A percentile compares a stretch with the other conserved stretches of the same genome.
phyloP scores from a whole-genome alignment of 202 grass and related monocot species.

The Saccharum hybrid region DNA sequence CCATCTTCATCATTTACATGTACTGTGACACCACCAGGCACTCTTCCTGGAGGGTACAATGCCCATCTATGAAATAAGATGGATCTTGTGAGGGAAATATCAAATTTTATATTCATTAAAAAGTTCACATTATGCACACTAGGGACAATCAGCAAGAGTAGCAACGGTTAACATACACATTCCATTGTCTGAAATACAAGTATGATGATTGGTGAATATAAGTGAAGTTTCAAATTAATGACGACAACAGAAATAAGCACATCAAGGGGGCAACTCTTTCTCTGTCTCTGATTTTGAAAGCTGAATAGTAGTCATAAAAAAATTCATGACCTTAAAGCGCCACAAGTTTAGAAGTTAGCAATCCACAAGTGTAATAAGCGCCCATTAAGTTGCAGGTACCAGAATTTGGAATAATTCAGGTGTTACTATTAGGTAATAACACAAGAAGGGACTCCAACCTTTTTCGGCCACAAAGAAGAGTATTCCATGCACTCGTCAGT shows the following conservation, averaged over 20 bases:
- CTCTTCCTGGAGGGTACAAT: slow-evolving; percentile 92
- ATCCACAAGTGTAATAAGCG: background rate
- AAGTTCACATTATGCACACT: background rate
- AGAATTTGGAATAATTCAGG: background rate
- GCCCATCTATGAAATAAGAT: slow-evolving; percentile 81
- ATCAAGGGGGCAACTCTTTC: slow-evolving; percentile 14
- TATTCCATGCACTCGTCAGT: slow-evolving; percentile 94
- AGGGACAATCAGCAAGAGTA: slow-evolving; percentile 6
- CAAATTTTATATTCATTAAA: background rate
- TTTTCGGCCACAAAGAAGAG: slow-evolving; percentile 92
- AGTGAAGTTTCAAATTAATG: background rate
- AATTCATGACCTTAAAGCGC: slow-evolving; percentile 20
- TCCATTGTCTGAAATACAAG: slow-evolving; percentile 4
- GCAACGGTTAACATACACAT: slow-evolving; percentile 10
- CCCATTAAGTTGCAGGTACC: slow-evolving; percentile 12
- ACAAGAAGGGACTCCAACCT: slow-evolving; percentile 49
- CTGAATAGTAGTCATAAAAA: background rate
- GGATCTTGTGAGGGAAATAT: slow-evolving; percentile 36
- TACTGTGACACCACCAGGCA: slow-evolving; percentile 89
- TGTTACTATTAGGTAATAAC: background rate
- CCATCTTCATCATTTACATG: slow-evolving; percentile 97
- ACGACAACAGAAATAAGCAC: background rate
- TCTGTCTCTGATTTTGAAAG: background rate
- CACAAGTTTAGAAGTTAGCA: slow-evolving; percentile 20
- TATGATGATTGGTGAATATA: background rate